Base-by-base conservation (phyloP, 805 yeast genomes). In the Saccharomycopsis sp. region DNA sequence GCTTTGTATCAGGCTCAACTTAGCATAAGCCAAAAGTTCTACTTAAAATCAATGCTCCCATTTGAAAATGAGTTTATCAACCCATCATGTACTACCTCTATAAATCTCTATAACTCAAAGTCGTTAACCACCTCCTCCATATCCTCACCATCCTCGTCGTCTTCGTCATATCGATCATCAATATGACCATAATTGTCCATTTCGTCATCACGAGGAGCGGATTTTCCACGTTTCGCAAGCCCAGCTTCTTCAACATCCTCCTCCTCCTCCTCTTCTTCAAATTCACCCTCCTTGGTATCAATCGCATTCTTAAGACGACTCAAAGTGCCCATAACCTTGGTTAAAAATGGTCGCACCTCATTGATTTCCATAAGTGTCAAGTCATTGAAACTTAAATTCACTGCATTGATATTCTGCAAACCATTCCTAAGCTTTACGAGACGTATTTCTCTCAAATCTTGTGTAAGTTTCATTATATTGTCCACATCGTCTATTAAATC, bases 381-480 rank as follows among this genome's bases (percentile, higher is more conserved):
- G 20, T 94, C 90, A 64, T 91, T 92, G 69, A 92, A 74, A 66
- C 84, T 89, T 60, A 92, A 76, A 71, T 91, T 89, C 20, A 87
- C 81, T 62, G 88, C 95, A 71, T 92, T 92, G 61, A 92, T 73
- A 62, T 84, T 85, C 52, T 77, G 73, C 51, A 92, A 73, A 66
- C 98, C 98, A 57, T 83, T 83, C 55, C 94, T 77, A 1, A 91
- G 84, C 67, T 94, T 94, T 34, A 87, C 80, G 63, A 83, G 80
- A 50, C 99, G 75, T 3, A 91, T 76, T 71, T 94, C 98, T 47
- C 94, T 76, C 55, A 94, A 73, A 65, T 92, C 97, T 65, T 91
- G 96, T 2, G 92, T 73, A 15, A 83, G 69, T 1, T 88, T 79
- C 53, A 94, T 73, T 24, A 92, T 70, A 58, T 79, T 84, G 65